Base-by-base conservation (phyloP, 192 early-diverging fungal species). In the Chytriomyces sp. region DNA sequence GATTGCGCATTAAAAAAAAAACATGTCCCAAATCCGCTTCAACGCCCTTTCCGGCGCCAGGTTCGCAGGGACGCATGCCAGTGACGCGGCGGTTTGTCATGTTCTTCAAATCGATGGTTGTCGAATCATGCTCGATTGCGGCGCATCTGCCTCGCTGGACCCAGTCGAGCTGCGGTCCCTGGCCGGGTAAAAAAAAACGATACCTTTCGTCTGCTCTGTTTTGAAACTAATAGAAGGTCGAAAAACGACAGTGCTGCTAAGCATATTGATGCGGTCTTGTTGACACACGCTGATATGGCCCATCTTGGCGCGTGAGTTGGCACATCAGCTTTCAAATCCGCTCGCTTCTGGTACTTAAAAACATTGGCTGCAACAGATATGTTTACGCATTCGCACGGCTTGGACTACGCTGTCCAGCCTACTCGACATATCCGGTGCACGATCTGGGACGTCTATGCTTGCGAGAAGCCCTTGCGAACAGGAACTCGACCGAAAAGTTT, bases 101-200 rank as follows among this genome's bases (percentile, higher is more conserved):
- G 75, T 99, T 74, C 85, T 99, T 62, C 94, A 97, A 81, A 91
- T 98, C 43, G 95, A 95, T 78, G 89, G 93, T 78, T 94, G 92
- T n/a, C 93, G 92, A 68, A 90, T 99, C 59, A 79, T 99, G 48
- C 86, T 99, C 20, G 97, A 99, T 82, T 99, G 97, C 86, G 97
- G 96, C 20, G 95, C 93, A 91, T 89, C 89, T 62, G 92, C 92
- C 78, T 80, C 79, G 48, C 94, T 96, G 75, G 85, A 96, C 62
- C 84, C 87, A 20, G 90, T 93, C 23, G 89, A 88, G 44, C 82
- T 96, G 23, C 79, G 74, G 49, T 81, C 82, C 50, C 86, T 95
- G 11, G 89, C 89, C 84, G 91, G 91, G 91, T 91, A 82, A 23
- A 62, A 7, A 6, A 20, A n/a, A n/a, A n/a, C n/a, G n/a, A n/a